Evolutionary conservation across 495 filamentous ascomycete species (phyloP), one percentile per base, ranked within the genome.

Genomic region (Podospora australis): DNA sequence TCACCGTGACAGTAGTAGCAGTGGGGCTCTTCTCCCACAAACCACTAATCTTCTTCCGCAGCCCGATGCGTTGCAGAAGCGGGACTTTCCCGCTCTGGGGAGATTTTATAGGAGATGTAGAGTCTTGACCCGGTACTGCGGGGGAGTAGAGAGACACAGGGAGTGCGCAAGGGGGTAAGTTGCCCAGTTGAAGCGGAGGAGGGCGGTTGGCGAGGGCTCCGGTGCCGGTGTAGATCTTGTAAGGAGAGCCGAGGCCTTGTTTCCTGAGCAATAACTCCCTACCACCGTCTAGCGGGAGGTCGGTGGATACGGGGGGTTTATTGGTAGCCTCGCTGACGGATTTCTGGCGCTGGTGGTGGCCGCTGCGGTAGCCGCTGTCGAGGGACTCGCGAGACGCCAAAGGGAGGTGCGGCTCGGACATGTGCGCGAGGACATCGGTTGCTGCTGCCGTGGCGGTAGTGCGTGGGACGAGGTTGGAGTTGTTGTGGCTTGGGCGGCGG

Each of bases 351-450:
- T 17, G 19, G 7, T 44, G 36, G 6, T 51, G 46, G 2, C 51
- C 51, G 44, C 55, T 58, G 16, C 22, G 47, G 19, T 58, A 58
- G 0, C 55, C 55, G 48, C 55, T 58, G 29, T 58, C 55, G 21
- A 44, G 34, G n/a, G 55, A 58, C 40, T 45, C 44, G 21, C n/a
- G 45, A 1, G 41, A 28, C 2, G 11, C 39, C 10, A 34, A 10
- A 0, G 26, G 19, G 19, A 56, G 43, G 45, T 40, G 49, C 4
- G 41, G 25, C 36, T 46, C 34, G 5, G 52, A 53, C 40, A 36
- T 47, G 14, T 23, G 11, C n/a, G 28, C 23, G 17, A 34, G 4
- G 49, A 41, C 44, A 52, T 47, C 36, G 38, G 41, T 30, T 44
- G 41, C 28, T 48, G n/a, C n/a, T n/a, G n/a, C n/a, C n/a, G n/a